Evolutionary conservation across 1,139 yeast genomes (phyloP).

Genomic region (Lodderomyces theae): DNA sequence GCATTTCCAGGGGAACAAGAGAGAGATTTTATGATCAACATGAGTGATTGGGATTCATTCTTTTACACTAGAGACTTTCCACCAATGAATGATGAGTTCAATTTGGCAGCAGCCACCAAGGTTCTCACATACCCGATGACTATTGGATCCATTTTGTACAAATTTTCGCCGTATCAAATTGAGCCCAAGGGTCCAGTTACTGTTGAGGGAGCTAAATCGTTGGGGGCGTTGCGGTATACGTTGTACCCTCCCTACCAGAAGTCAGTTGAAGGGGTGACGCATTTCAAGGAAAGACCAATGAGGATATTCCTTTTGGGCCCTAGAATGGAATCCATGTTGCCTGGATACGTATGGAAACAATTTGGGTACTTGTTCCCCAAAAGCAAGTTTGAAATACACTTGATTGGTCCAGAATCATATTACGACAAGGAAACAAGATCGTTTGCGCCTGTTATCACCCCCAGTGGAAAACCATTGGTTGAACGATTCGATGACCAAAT

Average conservation of each 20-base stretch:
- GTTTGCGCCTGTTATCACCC: conserved; percentile 37
- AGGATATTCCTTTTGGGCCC: conserved; percentile 89
- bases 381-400: conserved; percentile 78
- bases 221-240: conserved; percentile 88
- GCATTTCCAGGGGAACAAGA: conserved; percentile 85
- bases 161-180: conserved; percentile 77
- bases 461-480: conserved; percentile 59
- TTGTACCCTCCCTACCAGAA: conserved; percentile 63
- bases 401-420: conserved; percentile 90
- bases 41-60: conserved; percentile 87
- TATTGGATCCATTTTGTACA: conserved; percentile 78
- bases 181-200: conserved; percentile 86
- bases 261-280: conserved; percentile 36
- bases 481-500: conserved; percentile 75
- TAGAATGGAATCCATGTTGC: conserved; percentile 88
- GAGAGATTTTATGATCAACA: conserved; percentile 71
- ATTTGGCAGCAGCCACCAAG: conserved; percentile 91
- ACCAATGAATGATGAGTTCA: conserved; percentile 96
- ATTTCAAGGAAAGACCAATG: conserved; percentile 82
- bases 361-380: conserved; percentile 83
- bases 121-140: conserved; percentile 92
- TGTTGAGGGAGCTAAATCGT: conserved; percentile 86
- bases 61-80: conserved; percentile 90
- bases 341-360: conserved; percentile 96
- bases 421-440: conserved; percentile 55